Percentiles rank a stretch among this genome's conserved stretches.
Evolutionary conservation across 2,329 filamentous ascomycete species (phyloP).

Genomic region (Talaromyces pinophilus): DNA sequence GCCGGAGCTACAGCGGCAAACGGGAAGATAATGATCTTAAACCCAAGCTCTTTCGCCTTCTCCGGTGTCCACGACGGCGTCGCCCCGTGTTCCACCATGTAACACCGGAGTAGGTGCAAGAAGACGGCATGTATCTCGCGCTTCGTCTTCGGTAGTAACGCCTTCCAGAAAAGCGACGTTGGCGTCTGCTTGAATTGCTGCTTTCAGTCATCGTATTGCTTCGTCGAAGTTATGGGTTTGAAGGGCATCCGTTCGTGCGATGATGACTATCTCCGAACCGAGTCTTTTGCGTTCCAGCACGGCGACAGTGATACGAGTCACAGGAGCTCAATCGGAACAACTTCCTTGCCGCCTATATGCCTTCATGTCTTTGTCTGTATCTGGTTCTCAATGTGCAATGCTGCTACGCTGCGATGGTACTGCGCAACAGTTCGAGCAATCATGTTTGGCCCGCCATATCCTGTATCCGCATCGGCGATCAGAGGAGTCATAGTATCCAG

Average conservation of each 20-base stretch:
- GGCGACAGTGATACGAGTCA: conserved; percentile 41
- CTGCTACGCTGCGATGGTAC: neutral
- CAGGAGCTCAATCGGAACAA: neutral
- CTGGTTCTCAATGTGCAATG: neutral
- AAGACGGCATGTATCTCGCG: neutral
- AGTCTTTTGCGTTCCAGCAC: conserved; percentile 54
- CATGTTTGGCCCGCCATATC: neutral
- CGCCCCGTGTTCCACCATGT: neutral
- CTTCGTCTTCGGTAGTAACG: neutral
- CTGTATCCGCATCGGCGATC: neutral
- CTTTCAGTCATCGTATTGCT: conserved; percentile 36
- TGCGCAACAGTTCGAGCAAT: neutral
- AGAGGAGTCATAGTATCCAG: neutral
- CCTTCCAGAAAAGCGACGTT: neutral
- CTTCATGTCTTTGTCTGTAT: neutral
- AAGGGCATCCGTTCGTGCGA: conserved; percentile 37
- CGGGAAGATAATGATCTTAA: neutral
- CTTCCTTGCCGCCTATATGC: neutral
- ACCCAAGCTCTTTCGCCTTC: neutral
- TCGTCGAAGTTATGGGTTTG: conserved; percentile 43
- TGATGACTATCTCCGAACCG: conserved; percentile 34
- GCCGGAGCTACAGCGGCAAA: neutral
- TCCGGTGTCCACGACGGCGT: neutral
- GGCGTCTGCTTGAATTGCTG: neutral
- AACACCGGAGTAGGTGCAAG: neutral